These are phyloP conservation scores for Ogataea sp. DNA, from an alignment of 805 yeast species.

Conservation along the genomic window DNA sequence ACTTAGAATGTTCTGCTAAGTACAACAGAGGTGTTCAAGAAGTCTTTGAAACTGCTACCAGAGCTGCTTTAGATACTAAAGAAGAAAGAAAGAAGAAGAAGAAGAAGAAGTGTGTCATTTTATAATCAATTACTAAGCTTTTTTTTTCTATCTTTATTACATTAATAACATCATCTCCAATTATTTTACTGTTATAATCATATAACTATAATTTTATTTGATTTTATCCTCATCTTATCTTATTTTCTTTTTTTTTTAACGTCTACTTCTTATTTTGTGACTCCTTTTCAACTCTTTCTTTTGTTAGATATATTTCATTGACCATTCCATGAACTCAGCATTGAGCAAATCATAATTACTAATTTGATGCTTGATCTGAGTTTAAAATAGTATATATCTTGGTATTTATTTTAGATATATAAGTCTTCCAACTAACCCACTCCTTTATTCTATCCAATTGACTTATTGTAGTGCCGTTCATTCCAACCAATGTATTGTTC, in stretches of 20 bases:
- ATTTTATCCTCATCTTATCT: too few relatives aligned
- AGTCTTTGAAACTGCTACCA: conserved; percentile 86
- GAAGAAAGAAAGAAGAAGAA: conserved; percentile 45
- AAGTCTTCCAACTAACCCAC: neutral
- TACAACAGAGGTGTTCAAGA: conserved; percentile 88
- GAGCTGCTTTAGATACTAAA: conserved; percentile 76
- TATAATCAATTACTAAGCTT: conserved; percentile 31
- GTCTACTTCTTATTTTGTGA: too few relatives aligned
- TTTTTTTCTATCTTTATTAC: conserved; percentile 1
- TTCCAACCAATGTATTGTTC: neutral
- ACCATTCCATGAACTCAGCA: too few relatives aligned
- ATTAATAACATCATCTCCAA: neutral
- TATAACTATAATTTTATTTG: neutral
- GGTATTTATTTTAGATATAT: neutral
- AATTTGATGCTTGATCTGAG: too few relatives aligned
- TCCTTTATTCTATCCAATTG: neutral
- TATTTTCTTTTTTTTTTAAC: too few relatives aligned
- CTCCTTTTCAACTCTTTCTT: too few relatives aligned
- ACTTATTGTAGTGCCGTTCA: neutral
- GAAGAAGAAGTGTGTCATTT: conserved; percentile 63
- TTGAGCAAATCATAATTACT: too few relatives aligned
- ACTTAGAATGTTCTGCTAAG: conserved; percentile 89
- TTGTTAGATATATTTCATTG: too few relatives aligned
- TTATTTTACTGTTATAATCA: neutral
- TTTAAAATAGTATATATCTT: neutral